Evolutionary conservation across 2,329 filamentous ascomycete genomes (phyloP), one percentile per base, ranked within the genome.

Genomic region (Penicillium sp.): DNA sequence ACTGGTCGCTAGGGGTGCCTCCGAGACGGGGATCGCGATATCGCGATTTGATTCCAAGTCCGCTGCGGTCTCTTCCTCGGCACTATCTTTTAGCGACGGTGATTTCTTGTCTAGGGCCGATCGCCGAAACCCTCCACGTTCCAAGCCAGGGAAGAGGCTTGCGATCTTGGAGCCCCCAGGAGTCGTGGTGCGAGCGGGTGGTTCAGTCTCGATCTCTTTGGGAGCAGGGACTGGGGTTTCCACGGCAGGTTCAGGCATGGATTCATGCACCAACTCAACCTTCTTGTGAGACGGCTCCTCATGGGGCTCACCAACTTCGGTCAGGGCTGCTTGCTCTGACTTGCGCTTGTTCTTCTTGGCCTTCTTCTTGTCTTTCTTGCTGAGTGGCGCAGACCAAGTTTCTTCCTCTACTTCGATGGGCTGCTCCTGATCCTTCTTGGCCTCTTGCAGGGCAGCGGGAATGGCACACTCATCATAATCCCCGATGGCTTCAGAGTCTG

Each of bases 1-100:
- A 41, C 63, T 63, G 45, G 72, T 63, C 34, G 76, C 60, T 38
- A 76, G 67, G 42, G 78, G 76, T 53, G 81, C 78, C 66, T 82
- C 80, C 61, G 73, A 74, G 59, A 79, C 71, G 62, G 79, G 75
- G 61, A 80, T 73, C 63, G 74, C 80, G 63, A 76, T 79, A 59
- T 82, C 80, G 61, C 80, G 77, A 70, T 78, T 73, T 54, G 69
- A 64, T 68, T 66, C 62, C 57, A 60, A 60, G 43, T 67, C 69
- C 63, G 62, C 62, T 62, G 38, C 55, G 56, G 73, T 70, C 74
- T 75, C 71, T 75, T 78, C 71, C 72, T 77, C 69, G 71, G 72
- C 72, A 72, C 76, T 63, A 73, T 75, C 71, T 72, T 76, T 74
- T 73, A 67, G 67, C 63, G 65, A 67, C 67, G 62, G 56, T 50